Percentiles rank a stretch among this genome's conserved stretches.
Evolutionary conservation across 345 rosid genomes (phyloP).

Genomic region (Triadica sebifera): DNA sequence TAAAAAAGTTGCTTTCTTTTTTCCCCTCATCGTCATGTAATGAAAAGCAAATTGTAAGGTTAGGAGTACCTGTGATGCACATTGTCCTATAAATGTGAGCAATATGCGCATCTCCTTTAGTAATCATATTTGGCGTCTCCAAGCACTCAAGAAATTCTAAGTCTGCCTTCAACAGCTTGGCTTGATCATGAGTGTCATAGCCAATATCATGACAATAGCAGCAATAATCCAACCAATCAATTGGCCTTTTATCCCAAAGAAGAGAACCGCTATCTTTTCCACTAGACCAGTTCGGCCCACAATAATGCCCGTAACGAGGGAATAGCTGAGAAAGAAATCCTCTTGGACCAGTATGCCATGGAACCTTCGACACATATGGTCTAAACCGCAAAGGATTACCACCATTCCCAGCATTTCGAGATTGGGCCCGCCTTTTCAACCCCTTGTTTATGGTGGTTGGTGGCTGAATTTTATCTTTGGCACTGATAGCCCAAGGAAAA

Average conservation of each 20-base stretch:
- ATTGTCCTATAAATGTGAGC: too few relatives aligned
- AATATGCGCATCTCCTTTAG: too few relatives aligned
- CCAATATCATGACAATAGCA: slow-evolving; percentile 99
- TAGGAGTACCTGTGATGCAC: slow-evolving; percentile 58
- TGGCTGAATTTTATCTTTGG: slow-evolving; percentile 29
- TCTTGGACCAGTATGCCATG: slow-evolving; percentile 93
- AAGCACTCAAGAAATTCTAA: slow-evolving; percentile 84
- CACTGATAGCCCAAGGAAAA: slow-evolving; percentile 46
- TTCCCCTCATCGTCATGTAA: not conserved
- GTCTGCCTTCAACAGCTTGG: slow-evolving; percentile 79
- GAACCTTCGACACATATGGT: slow-evolving; percentile 90
- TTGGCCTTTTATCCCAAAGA: slow-evolving; percentile 91
- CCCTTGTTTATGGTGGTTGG: slow-evolving; percentile 65
- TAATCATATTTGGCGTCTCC: slow-evolving; percentile 36
- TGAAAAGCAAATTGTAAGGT: not conserved
- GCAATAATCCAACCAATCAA: slow-evolving; percentile 94
- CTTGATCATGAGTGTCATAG: slow-evolving; percentile 89
- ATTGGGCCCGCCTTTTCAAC: slow-evolving; percentile 49
- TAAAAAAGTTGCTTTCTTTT: not conserved
- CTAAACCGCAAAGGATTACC: slow-evolving; percentile 58
- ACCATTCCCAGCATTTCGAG: slow-evolving; percentile 24
- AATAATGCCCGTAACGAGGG: slow-evolving; percentile 93
- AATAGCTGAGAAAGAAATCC: slow-evolving; percentile 87
- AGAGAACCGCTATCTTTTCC: slow-evolving; percentile 81
- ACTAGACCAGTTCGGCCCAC: slow-evolving; percentile 99